Conservation (phyloP, 805 yeast genomes). For the Blastobotrys peoriensis region DNA sequence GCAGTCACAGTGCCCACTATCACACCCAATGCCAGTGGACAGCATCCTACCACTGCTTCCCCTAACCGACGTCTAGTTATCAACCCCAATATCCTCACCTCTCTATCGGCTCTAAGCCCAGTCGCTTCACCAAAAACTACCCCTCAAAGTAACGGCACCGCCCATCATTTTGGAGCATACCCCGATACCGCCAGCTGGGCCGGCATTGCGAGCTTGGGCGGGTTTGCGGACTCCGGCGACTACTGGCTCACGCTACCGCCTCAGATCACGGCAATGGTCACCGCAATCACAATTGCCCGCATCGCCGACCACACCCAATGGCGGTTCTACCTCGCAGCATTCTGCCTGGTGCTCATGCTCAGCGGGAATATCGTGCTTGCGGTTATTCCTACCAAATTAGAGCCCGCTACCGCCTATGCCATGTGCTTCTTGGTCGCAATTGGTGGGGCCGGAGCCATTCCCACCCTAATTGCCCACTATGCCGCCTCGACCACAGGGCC, state of each 20-base stretch:
- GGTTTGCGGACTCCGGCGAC: no score
- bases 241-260: not conserved
- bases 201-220: no score
- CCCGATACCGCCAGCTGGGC: no score
- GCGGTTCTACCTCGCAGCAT: not conserved
- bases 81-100: not conserved
- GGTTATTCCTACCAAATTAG: not conserved
- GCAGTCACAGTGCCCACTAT: not conserved
- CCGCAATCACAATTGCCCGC: not conserved
- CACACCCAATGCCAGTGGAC: not conserved
- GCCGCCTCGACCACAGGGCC: not conserved
- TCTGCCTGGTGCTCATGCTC: not conserved
- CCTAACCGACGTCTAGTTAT: no score
- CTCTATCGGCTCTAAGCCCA: not conserved
- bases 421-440: constrained; percentile 2
- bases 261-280: not conserved
- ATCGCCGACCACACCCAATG: not conserved
- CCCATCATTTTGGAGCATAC: not conserved
- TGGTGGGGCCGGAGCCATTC: constrained; percentile 6
- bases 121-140: not conserved
- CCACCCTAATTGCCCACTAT: constrained; percentile 1
- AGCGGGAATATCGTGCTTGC: not conserved
- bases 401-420: constrained; percentile 3
- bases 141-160: not conserved
- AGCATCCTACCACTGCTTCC: not conserved